Base-by-base conservation (phyloP, 2,329 filamentous ascomycete species). In the Fusarium pseudograminearum region DNA sequence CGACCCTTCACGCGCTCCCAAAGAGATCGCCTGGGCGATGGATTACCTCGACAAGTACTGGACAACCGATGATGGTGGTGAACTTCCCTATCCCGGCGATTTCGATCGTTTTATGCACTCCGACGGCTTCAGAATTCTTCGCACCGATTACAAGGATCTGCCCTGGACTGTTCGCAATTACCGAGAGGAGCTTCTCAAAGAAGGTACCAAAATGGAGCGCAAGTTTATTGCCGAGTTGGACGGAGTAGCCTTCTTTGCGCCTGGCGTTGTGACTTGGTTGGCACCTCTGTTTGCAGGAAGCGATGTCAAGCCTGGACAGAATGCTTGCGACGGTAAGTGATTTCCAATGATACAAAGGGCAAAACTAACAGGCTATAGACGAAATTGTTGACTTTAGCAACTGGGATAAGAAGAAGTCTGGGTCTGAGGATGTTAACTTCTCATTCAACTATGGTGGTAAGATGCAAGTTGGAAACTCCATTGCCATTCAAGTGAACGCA, bases 151-250 rank as follows among this genome's bases (percentile, higher is more conserved):
- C 18, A 50, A 69, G 16, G 22, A 69, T 9, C 31, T 69, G 0
- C 65, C 67, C 1, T 69, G 65, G 67, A 52, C 67, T 50, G 67
- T 70, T 18, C 61, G 67, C 24, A 57, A 70, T 26, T 61, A 54
- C 3, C 46, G 55, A 14, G 67, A 70, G 30, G 36, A 48, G 6
- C 53, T 70, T n/a, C 20, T 70, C 3, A 40, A 47, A 5, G 54
- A 70, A 14, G 67, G 57, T 1, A 59, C 57, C 2, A 10, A 26
- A 22, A 41, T 54, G 34, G 62, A 70, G 26, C 66, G 67, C 51
- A 70, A 70, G 36, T 67, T 57, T 6, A 70, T 70, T 7, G 62
- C 66, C 1, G 67, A 67, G 33, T 22, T 67, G 24, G 57, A 70
- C 3, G 66, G 66, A 0, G 56, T 55, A 4, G 66, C 66, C 5